Percentiles rank a stretch among this genome's conserved stretches.
Conservation (phyloP, 257 asterid genomes). For the Echium plantagineum region DNA sequence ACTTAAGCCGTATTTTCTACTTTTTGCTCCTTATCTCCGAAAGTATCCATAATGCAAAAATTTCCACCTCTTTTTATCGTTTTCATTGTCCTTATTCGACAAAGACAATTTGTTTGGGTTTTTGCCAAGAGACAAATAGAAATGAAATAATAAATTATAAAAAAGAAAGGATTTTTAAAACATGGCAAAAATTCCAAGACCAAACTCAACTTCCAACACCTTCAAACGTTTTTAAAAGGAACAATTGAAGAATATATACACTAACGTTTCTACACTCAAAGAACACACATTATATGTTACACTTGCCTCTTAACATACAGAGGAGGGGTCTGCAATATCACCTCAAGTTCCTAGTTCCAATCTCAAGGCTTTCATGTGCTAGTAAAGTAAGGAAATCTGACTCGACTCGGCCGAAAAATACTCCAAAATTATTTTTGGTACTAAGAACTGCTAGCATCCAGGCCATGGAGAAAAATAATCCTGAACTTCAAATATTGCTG, state of each 20-base stretch:
- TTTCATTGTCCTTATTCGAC: too few species aligned
- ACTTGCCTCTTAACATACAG: conserved; percentile 12
- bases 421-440: conserved; percentile 16
- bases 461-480: conserved; percentile 14
- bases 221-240: neutral
- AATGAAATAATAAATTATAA: too few species aligned
- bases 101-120: neutral
- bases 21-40: too few species aligned
- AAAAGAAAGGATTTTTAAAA: too few species aligned
- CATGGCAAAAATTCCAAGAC: neutral
- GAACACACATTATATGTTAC: conserved; percentile 18
- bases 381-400: conserved; percentile 8
- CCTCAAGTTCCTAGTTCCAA: conserved; percentile 22
- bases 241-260: conserved; percentile 43
- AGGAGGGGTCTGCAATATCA: conserved; percentile 6
- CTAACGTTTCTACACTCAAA: conserved; percentile 24
- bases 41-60: too few species aligned
- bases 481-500: conserved; percentile 22
- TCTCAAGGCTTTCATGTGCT: conserved; percentile 26
- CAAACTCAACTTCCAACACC: neutral
- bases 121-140: neutral
- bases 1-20: too few species aligned
- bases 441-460: conserved; percentile 21
- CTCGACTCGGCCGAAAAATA: neutral
- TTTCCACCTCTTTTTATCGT: too few species aligned